Evolutionary conservation across 768 basidiomycete genomes (phyloP).

Genomic region (Macrocybe gigantea): DNA sequence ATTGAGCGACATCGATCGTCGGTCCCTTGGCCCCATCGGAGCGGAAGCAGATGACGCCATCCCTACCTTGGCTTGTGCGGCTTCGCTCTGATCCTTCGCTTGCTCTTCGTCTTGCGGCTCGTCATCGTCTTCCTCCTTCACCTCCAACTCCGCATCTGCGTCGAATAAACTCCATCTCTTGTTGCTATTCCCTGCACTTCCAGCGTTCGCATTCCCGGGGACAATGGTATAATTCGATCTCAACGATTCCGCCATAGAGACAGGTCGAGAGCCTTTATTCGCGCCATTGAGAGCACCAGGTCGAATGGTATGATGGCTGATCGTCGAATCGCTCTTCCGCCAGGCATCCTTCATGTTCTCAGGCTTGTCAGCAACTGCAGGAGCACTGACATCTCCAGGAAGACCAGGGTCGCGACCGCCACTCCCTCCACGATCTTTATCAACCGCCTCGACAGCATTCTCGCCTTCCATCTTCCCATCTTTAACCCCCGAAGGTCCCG

Average conservation of each 20-base stretch:
- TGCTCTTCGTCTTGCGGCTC: conserved; percentile 1
- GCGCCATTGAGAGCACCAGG: conserved; percentile 36
- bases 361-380: neutral
- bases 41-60: conserved; percentile 34
- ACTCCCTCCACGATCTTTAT: conserved; percentile 1
- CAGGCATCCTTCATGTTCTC: conserved; percentile 54
- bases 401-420: neutral
- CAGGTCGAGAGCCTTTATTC: conserved; percentile 55
- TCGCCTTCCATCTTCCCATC: conserved; percentile 7
- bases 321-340: conserved; percentile 82
- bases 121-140: conserved; percentile 27
- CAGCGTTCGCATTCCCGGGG: conserved; percentile 26
- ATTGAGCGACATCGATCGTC: conserved; percentile 64
- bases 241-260: conserved; percentile 73
- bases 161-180: conserved; percentile 66
- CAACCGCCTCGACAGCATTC: conserved; percentile 13
- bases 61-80: neutral
- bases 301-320: conserved; percentile 68
- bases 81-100: neutral
- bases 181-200: conserved; percentile 10
- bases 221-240: conserved; percentile 72
- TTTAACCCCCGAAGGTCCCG: conserved; percentile 2
- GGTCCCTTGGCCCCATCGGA: conserved; percentile 42
- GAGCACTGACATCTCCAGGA: neutral
- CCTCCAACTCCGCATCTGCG: conserved; percentile 48